Conservation (phyloP, 2,329 filamentous ascomycete genomes). For the Rasamsonia emersonii region DNA sequence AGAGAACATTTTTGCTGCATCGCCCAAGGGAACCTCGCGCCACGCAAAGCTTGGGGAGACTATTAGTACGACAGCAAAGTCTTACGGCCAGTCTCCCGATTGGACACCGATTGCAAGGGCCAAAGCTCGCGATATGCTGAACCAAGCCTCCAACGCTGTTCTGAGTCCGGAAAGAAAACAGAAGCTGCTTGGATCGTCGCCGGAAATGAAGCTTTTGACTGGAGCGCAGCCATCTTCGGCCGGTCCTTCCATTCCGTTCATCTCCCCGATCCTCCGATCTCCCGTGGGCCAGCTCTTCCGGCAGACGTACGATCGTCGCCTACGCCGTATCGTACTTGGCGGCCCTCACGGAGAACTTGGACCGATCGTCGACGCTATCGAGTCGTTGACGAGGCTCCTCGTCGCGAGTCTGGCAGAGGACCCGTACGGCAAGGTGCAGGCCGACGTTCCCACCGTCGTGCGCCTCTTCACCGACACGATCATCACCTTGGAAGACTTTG, state of each 20-base stretch:
- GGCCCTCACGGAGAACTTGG: conserved; percentile 61
- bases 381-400: conserved; percentile 59
- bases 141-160: conserved; percentile 30
- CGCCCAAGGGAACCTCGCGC: conserved; percentile 27
- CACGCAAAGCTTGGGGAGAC: conserved; percentile 30
- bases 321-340: conserved; percentile 62
- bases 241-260: conserved; percentile 41
- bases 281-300: conserved; percentile 60
- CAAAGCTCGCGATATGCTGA: conserved; percentile 29
- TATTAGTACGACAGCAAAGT: conserved; percentile 38
- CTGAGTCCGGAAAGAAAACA: conserved; percentile 33
- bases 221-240: conserved; percentile 28
- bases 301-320: conserved; percentile 56
- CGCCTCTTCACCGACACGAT: conserved; percentile 63
- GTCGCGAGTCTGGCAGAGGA: conserved; percentile 72
- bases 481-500: conserved; percentile 60
- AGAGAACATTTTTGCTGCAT: conserved; percentile 39
- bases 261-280: conserved; percentile 42
- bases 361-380: conserved; percentile 63
- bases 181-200: conserved; percentile 26
- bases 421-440: conserved; percentile 74
- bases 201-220: conserved; percentile 31
- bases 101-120: conserved; percentile 35
- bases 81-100: conserved; percentile 35
- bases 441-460: conserved; percentile 67